Percentiles rank a stretch among this genome's conserved stretches.
Conservation (phyloP, 2,329 filamentous ascomycete genomes). For the Beauveria brongniartii region DNA sequence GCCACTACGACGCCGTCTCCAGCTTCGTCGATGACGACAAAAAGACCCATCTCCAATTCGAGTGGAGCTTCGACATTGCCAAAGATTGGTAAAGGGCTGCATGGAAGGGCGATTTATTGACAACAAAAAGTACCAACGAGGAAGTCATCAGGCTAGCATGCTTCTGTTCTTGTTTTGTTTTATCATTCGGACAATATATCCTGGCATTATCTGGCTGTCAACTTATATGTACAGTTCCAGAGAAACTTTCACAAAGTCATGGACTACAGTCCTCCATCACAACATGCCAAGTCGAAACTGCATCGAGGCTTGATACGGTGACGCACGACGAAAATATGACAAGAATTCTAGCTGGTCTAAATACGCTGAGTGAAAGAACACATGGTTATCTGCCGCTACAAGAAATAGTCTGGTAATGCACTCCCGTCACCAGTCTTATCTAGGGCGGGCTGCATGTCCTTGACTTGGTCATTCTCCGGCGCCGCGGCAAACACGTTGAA, state of each 20-base stretch:
- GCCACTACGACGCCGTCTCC: slow-evolving; percentile 81
- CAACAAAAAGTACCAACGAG: not conserved
- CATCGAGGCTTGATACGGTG: not conserved
- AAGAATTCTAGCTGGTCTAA: not conserved
- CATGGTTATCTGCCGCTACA: slow-evolving; percentile 34
- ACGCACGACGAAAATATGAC: not conserved
- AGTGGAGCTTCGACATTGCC: slow-evolving; percentile 93
- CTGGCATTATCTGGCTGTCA: not conserved
- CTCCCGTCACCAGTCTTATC: slow-evolving; percentile 61
- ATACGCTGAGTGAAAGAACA: not conserved
- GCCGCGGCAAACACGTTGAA: slow-evolving; percentile 98
- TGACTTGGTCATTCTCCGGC: slow-evolving; percentile 87
- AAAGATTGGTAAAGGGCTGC: slow-evolving; percentile 74
- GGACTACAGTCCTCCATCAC: not conserved
- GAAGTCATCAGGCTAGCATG: not conserved
- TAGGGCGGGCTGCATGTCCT: slow-evolving; percentile 70
- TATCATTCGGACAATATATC: slow-evolving; percentile 1
- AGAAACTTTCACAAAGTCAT: not conserved
- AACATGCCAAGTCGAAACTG: not conserved
- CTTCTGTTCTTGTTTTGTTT: not conserved
- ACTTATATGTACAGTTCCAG: not conserved
- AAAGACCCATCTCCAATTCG: slow-evolving; percentile 80
- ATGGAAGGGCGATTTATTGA: not conserved
- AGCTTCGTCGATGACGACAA: slow-evolving; percentile 95
- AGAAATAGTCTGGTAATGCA: slow-evolving; percentile 62